Percentiles rank a stretch among this genome's conserved stretches.
Evolutionary conservation across 2,329 filamentous ascomycete genomes (phyloP).

Genomic region (Bipolaris sorokiniana): DNA sequence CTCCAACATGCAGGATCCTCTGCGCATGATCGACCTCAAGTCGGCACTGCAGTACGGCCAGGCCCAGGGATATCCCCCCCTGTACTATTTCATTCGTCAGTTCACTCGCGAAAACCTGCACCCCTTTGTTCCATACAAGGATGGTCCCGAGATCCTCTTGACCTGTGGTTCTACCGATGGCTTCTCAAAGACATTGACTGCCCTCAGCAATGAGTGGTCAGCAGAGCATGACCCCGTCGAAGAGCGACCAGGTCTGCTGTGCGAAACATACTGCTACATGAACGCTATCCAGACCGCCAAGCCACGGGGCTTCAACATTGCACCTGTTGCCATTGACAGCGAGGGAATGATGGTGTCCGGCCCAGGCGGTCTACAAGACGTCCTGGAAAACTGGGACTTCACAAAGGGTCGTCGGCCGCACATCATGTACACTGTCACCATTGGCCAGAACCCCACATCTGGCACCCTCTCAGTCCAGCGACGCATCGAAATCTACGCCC

Average conservation of each 20-base stretch:
- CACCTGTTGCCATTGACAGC: conserved; percentile 75
- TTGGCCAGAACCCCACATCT: conserved; percentile 88
- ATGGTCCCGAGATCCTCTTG: conserved; percentile 77
- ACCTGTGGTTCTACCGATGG: conserved; percentile 87
- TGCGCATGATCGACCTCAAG: conserved; percentile 77
- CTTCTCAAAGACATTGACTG: conserved; percentile 76
- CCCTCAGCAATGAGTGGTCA: conserved; percentile 78
- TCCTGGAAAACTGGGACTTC: conserved; percentile 82
- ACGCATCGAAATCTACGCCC: conserved; percentile 76
- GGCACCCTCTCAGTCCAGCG: conserved; percentile 75
- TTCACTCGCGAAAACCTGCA: conserved; percentile 79
- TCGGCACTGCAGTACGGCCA: conserved; percentile 87
- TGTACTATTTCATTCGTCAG: conserved; percentile 78
- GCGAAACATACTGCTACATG: conserved; percentile 82
- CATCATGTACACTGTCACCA: conserved; percentile 88
- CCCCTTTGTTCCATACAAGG: conserved; percentile 78
- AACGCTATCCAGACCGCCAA: conserved; percentile 71
- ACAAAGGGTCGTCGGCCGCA: conserved; percentile 76
- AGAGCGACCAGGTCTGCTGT: conserved; percentile 77
- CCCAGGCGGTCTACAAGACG: conserved; percentile 74
- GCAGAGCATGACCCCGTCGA: conserved; percentile 69
- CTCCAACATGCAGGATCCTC: conserved; percentile 62
- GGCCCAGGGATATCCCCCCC: conserved; percentile 79
- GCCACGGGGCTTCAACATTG: conserved; percentile 74
- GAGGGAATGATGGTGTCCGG: conserved; percentile 80